Evolutionary conservation across 805 yeast species (phyloP), one percentile per base, ranked within the genome.

Genomic region (Candida schatavii): DNA sequence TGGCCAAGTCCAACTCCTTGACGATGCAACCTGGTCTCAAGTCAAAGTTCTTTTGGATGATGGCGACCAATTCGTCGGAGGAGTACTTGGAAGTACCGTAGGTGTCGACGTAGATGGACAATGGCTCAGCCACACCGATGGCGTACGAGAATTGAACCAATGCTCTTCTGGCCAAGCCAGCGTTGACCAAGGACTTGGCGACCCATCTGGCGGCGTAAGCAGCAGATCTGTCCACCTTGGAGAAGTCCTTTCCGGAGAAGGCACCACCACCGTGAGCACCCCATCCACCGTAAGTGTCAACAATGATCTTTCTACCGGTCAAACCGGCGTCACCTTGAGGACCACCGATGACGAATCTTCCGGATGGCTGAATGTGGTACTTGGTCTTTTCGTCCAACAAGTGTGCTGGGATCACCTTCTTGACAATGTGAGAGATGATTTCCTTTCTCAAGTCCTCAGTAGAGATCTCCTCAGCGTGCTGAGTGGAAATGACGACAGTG

Each of bases 251-350:
- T 74, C 99, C 99, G 52, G 96, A 86, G 89, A 93, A 93, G 52
- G 99, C 99, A 80, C 99, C 99, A 80, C 99, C 99, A 76, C 99
- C 99, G 80, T 93, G 99, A 64, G 99, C 98, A 75, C 99, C 97
- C 95, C 99, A 95, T 64, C 99, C 99, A 78, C 99, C 99, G 77
- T 93, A 93, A 53, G 99, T 95, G 74, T 93, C 99, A 67, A 93
- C 99, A 62, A 93, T 93, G 72, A 93, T 93, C 80, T 93, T 93
- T 79, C 99, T 88, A 72, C 99, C 99, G 56, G 99, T 93, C 66
- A 93, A 78, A 80, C 99, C 99, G 55, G 99, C 99, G 70, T 93
- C 99, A 82, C 99, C 99, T 76, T 93, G 99, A 57, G 99, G 99
- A 71, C 99, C 99, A 77, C 99, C 99, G 66, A 93, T 93, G 62